Evolutionary conservation across 225 moss, liverwort and hornwort genomes (phyloP).

Genomic region (Antitrichia curtipendula): DNA sequence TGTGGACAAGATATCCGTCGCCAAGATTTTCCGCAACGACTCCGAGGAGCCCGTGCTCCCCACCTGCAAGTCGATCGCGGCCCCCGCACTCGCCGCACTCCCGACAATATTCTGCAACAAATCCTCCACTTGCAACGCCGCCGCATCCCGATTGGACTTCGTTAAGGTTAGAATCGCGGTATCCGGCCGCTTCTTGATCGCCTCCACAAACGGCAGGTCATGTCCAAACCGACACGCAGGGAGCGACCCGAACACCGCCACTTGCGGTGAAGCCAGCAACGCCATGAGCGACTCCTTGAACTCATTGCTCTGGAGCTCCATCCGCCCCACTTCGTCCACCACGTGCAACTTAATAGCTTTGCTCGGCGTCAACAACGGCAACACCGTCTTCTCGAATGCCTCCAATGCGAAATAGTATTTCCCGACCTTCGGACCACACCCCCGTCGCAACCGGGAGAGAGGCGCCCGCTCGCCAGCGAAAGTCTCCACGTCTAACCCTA

Average conservation of each 20-base stretch:
- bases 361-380: constrained; percentile 54
- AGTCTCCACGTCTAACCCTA: constrained; percentile 79
- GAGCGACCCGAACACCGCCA: constrained; percentile 74
- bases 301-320: constrained; percentile 76
- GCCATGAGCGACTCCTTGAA: constrained; percentile 59
- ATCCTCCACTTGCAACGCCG: constrained; percentile 67
- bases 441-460: constrained; percentile 64
- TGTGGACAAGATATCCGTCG: neutral
- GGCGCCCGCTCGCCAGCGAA: constrained; percentile 65
- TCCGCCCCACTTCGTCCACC: constrained; percentile 79
- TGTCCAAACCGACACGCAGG: constrained; percentile 78
- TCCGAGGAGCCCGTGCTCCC: constrained; percentile 8
- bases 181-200: constrained; percentile 65
- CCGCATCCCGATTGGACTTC: constrained; percentile 69
- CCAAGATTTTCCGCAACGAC: neutral
- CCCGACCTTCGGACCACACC: constrained; percentile 78
- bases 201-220: constrained; percentile 76
- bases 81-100: constrained; percentile 1
- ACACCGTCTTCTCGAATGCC: constrained; percentile 65
- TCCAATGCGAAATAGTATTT: constrained; percentile 80
- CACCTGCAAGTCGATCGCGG: constrained; percentile 4
- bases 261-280: constrained; percentile 60
- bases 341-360: constrained; percentile 67
- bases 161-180: constrained; percentile 76
- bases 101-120: constrained; percentile 78